Evolutionary conservation across 2,329 filamentous ascomycete species (phyloP), one percentile per base, ranked within the genome.

Genomic region (Aspergillus pseudoterreus): DNA sequence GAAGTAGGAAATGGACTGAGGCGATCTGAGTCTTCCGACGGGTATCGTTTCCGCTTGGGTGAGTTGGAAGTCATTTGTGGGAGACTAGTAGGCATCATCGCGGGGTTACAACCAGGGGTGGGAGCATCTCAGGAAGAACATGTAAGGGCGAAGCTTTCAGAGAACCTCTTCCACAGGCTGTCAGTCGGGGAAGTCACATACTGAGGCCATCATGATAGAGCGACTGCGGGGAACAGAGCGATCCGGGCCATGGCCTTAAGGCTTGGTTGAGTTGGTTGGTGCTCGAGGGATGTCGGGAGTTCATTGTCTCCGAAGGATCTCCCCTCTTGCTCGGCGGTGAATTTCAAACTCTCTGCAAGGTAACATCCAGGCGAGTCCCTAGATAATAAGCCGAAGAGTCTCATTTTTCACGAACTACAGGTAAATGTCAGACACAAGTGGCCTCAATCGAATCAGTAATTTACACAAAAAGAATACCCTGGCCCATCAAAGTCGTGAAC

Each of bases 21-120:
- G 41, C 48, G 57, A 44, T 65, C 60, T 8, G 62, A 61, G 21
- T 70, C 68, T 32, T 70, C 69, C 11, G 66, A 63, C 17, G 64
- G 59, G 49, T 63, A 60, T 59, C 68, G 62, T 60, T 69, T 71
- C 54, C 66, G 66, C 59, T 68, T 71, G 33, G 65, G 63, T 27
- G 62, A 69, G 47, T 61, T 63, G 51, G 61, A 62, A 47, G 45
- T 32, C 53, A 57, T 57, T 38, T 52, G 55, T 53, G 60, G 57
- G 52, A 59, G 54, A 44, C 54, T 53, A 27, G 62, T 59, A 57
- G 62, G 57, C 61, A 65, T 70, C 63, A 65, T 68, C 57, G 61
- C 60, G 63, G 62, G 61, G 35, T 38, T 38, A 11, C 35, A 17
- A n/a, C 14, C 35, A 11, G 35, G 8, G 14, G 35, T 38, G 35